phyloP scores from a whole-genome alignment of 1,284 basidiomycete species.

The Naganishia cerealis region DNA sequence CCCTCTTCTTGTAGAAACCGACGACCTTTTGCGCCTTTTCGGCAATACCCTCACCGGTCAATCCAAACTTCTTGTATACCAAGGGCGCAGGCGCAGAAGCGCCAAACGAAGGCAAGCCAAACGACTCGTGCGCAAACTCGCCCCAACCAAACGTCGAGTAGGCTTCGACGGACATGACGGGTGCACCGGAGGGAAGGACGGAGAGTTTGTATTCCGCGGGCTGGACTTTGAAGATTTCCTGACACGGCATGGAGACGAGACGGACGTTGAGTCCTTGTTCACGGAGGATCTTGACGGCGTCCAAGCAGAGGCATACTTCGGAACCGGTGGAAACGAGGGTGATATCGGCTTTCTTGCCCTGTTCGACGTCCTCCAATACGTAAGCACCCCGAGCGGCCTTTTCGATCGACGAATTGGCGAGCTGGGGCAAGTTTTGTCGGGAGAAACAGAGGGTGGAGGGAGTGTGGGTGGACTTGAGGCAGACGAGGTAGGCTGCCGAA shows the following conservation, averaged over 20 bases:
- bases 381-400: constrained; percentile 82
- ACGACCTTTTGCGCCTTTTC: constrained; percentile 78
- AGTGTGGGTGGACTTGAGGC: constrained; percentile 69
- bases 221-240: constrained; percentile 85
- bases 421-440: constrained; percentile 88
- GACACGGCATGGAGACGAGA: constrained; percentile 84
- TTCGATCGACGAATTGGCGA: constrained; percentile 83
- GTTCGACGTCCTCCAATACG: constrained; percentile 74
- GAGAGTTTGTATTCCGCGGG: constrained; percentile 73
- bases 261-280: constrained; percentile 76
- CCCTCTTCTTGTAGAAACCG: constrained; percentile 80
- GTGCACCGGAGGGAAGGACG: constrained; percentile 82
- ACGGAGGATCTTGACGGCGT: constrained; percentile 76
- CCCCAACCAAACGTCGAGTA: constrained; percentile 72
- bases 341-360: constrained; percentile 62
- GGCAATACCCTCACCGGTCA: constrained; percentile 78
- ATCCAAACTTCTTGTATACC: constrained; percentile 84
- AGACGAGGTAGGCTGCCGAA: constrained; percentile 81
- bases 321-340: constrained; percentile 86
- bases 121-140: constrained; percentile 83
- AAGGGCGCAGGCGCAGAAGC: constrained; percentile 84
- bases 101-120: constrained; percentile 76
- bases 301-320: constrained; percentile 80
- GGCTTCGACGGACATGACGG: constrained; percentile 87
- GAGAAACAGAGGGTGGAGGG: constrained; percentile 86